These are phyloP conservation scores for Aspergillus funiculosus DNA, from an alignment of 495 filamentous ascomycete species.

Conservation along the genomic window DNA sequence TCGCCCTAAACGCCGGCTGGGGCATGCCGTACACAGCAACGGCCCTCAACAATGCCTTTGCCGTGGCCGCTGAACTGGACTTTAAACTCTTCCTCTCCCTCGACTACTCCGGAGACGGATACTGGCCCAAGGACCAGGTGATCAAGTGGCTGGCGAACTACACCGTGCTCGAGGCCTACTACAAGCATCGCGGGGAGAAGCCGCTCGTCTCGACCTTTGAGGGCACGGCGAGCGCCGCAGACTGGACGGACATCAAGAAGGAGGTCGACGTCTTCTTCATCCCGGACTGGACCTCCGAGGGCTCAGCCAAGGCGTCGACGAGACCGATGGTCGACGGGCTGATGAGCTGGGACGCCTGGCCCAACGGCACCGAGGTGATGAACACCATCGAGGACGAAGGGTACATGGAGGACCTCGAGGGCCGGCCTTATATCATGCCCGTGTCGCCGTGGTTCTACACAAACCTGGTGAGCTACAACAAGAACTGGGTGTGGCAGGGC, in stretches of 20 bases:
- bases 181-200: conserved; percentile 35
- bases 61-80: conserved; percentile 44
- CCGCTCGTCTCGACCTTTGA: conserved; percentile 74
- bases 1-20: conserved; percentile 63
- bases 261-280: conserved; percentile 51
- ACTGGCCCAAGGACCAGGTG: conserved; percentile 54
- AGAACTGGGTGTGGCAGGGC: conserved; percentile 67
- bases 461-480: conserved; percentile 58
- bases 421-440: conserved; percentile 70
- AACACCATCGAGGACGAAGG: conserved; percentile 46
- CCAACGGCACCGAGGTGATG: conserved; percentile 50
- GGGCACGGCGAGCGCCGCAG: conserved; percentile 49
- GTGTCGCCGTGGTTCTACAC: conserved; percentile 71
- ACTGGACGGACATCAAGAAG: conserved; percentile 54
- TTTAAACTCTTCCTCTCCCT: conserved; percentile 71
- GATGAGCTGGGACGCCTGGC: conserved; percentile 74
- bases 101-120: conserved; percentile 54
- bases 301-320: conserved; percentile 36
- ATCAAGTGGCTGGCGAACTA: conserved; percentile 50
- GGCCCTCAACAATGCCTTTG: conserved; percentile 49
- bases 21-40: conserved; percentile 37
- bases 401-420: conserved; percentile 42
- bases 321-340: conserved; percentile 51
- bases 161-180: conserved; percentile 47
- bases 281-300: conserved; percentile 60